These are phyloP conservation scores for Exophiala dermatitidis DNA, from an alignment of 2,329 filamentous ascomycete species.

Conservation along the genomic window DNA sequence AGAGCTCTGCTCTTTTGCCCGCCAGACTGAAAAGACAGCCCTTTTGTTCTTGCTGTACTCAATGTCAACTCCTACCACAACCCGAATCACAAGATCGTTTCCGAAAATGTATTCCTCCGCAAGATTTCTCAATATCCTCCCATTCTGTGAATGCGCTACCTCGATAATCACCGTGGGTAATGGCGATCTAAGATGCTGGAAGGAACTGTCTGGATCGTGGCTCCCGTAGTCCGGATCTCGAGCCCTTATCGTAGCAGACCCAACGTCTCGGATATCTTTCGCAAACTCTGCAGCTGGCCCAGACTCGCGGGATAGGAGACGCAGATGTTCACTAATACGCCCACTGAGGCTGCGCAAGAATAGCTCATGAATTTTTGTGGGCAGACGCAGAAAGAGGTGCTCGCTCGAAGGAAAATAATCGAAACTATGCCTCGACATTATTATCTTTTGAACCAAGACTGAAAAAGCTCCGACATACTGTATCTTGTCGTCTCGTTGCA, in stretches of 20 bases:
- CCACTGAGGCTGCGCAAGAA: conserved; percentile 8
- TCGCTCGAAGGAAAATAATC: conserved; percentile 14
- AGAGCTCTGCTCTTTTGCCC: conserved; percentile 18
- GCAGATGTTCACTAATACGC: conserved; percentile 6
- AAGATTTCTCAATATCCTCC: conserved; percentile 27
- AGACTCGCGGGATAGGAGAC: conserved; percentile 2
- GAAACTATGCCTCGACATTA: conserved; percentile 5
- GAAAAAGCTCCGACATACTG: conserved; percentile 1
- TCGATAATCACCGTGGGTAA: conserved; percentile 30
- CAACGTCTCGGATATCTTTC: conserved; percentile 9
- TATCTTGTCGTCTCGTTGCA: conserved; percentile 13
- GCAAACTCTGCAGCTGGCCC: conserved; percentile 15
- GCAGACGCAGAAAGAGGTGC: conserved; percentile 9
- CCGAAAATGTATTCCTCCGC: conserved; percentile 33
- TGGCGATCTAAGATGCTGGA: conserved; percentile 22
- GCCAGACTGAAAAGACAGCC: conserved; percentile 32
- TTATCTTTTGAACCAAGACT: background rate
- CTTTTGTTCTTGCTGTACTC: conserved; percentile 28
- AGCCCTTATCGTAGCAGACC: conserved; percentile 11
- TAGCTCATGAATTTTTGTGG: conserved; percentile 3
- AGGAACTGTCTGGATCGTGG: conserved; percentile 26
- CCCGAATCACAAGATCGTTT: conserved; percentile 28
- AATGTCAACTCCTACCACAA: conserved; percentile 32
- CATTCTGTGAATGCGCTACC: conserved; percentile 31
- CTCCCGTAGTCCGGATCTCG: conserved; percentile 11